Conservation (phyloP, 805 yeast genomes). For the Ogataea pini region DNA sequence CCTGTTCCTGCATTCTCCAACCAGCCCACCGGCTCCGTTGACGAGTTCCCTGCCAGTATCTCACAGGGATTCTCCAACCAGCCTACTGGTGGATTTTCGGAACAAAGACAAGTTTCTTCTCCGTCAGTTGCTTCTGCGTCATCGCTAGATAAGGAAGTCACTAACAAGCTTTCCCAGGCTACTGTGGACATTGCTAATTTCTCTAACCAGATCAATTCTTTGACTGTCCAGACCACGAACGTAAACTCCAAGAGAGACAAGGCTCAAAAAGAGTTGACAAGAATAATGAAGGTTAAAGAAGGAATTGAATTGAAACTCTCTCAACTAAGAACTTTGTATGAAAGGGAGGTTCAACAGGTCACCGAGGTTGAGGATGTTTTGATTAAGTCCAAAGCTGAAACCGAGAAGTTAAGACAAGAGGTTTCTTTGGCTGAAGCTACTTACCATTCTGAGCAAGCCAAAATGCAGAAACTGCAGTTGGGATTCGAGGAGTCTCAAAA, state of each 20-base stretch:
- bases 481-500: conserved; percentile 68
- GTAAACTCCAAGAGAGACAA: conserved; percentile 68
- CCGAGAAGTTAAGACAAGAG: conserved; percentile 69
- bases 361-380: conserved; percentile 68
- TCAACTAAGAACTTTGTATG: conserved; percentile 68
- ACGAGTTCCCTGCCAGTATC: conserved; percentile 5
- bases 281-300: conserved; percentile 62
- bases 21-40: conserved; percentile 5
- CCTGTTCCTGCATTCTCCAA: conserved; percentile 3
- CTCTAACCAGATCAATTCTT: conserved; percentile 79
- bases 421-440: conserved; percentile 77
- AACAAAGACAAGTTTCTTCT: conserved; percentile 3
- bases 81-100: conserved; percentile 20
- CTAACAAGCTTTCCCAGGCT: conserved; percentile 72
- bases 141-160: conserved; percentile 53
- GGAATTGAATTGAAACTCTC: conserved; percentile 74
- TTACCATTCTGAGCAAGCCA: conserved; percentile 65
- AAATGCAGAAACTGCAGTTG: conserved; percentile 59
- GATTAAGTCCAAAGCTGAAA: conserved; percentile 60
- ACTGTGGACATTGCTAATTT: conserved; percentile 84
- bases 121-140: conserved; percentile 33
- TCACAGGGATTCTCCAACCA: conserved; percentile 15
- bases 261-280: conserved; percentile 77
- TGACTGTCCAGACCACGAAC: conserved; percentile 71
- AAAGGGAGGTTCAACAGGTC: conserved; percentile 75